Percentiles rank a stretch among this genome's conserved stretches.
phyloP scores from a whole-genome alignment of 169 alveolate genomes.

The Perkinsus olseni region DNA sequence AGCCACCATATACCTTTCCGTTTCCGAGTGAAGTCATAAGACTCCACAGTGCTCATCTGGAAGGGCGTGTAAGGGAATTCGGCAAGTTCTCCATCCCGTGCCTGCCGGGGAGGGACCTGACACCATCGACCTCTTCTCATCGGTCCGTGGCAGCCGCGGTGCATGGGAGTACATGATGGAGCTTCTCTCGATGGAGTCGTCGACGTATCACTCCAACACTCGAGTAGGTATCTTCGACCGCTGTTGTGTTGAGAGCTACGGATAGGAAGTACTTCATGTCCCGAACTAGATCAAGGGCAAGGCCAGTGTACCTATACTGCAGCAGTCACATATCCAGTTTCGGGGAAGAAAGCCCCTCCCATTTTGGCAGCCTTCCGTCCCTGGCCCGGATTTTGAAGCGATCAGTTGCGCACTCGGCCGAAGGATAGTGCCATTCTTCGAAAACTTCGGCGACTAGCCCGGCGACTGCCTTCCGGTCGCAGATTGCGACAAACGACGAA shows the following conservation, averaged over 20 bases:
- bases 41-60: background rate
- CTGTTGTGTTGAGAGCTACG: background rate
- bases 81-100: background rate
- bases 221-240: background rate
- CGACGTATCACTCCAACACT: background rate
- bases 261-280: slow-evolving; percentile 3
- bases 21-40: background rate
- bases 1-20: slow-evolving; percentile 6
- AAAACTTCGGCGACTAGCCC: too few species aligned
- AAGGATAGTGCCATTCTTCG: too few species aligned
- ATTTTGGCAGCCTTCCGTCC: background rate
- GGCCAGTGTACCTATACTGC: background rate
- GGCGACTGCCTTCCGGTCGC: too few species aligned
- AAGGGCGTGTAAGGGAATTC: background rate
- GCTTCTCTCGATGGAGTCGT: background rate
- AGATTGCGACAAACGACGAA: too few species aligned
- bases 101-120: background rate
- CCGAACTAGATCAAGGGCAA: background rate
- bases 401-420: too few species aligned
- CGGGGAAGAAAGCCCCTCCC: background rate
- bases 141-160: background rate
- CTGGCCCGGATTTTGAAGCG: too few species aligned
- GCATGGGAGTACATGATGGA: background rate
- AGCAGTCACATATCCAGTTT: background rate
- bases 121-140: too few species aligned